Base-by-base conservation (phyloP, 805 yeast species). In the Lipomyces spencermartinsiae region DNA sequence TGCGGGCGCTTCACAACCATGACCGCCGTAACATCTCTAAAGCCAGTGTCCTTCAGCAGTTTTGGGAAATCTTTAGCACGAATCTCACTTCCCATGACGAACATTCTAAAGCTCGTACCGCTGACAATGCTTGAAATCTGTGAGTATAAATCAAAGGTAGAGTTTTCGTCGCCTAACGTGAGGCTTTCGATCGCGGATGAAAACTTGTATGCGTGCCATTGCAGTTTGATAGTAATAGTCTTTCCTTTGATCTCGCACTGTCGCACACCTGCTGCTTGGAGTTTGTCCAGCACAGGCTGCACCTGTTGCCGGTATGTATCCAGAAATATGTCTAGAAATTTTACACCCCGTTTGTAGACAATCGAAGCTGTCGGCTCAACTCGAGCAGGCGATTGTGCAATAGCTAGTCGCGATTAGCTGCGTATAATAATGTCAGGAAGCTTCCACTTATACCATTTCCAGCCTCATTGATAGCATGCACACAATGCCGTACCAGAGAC, bases 11-110 rank as follows among this genome's bases (percentile, higher is more conserved):
- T 43, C 14, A 67, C 64, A 5, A 63, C 63, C 67, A 67, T 63
- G 2, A 61, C 61, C 14, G 70, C 66, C 5, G 70, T 67, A 12
- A 58, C 55, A 2, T 59, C 65, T 16, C 62, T 55, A n/a, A 64
- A 67, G 16, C 71, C 71, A n/a, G 60, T 63, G 1, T 64, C 67
- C 12, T 58, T 56, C 14, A 67, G 59, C 3, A 56, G 49, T 58
- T 55, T 51, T 19, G 10, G 22, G 14, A 35, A 51, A 35, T 62
- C 64, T 7, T 25, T 53, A 4, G 59, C 31, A 37, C 55, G 53
- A 6, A 67, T 10, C 54, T 67, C 68, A 34, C 60, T 51, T 3
- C 71, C 71, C 60, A 67, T 51, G 33, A 61, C 71, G 37, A 67
- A 58, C 37, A 67, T 33, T 19, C 68, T 25, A 39, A 67, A 67